These are phyloP conservation scores for Terana coerulea DNA, from an alignment of 768 basidiomycete genomes.

Conservation along the genomic window DNA sequence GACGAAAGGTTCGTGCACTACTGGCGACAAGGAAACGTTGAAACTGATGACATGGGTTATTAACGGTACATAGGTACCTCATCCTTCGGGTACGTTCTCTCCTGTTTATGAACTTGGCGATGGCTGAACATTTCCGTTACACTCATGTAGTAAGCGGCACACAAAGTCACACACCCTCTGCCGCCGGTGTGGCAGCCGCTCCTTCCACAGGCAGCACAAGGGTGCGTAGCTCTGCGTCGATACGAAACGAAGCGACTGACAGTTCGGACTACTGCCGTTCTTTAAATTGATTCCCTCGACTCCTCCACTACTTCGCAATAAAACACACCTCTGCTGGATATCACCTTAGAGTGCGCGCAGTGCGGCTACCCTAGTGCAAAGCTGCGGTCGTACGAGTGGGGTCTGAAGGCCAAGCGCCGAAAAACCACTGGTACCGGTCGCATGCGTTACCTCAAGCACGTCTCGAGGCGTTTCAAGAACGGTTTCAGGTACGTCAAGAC, in stretches of 20 bases:
- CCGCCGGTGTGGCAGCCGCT: constrained; percentile 91
- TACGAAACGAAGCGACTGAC: background rate
- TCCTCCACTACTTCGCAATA: background rate
- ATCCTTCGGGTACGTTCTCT: constrained; percentile 79
- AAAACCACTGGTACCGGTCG: constrained; percentile 98
- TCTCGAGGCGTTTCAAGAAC: constrained; percentile 97
- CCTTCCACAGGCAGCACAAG: constrained; percentile 99
- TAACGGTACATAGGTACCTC: constrained; percentile 69
- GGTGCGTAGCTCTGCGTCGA: constrained; percentile 45
- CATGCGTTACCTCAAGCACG: constrained; percentile 90
- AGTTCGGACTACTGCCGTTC: no score
- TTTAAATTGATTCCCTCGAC: no score
- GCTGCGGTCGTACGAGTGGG: constrained; percentile 96
- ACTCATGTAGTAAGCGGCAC: constrained; percentile 79
- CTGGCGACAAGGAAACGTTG: constrained; percentile 7
- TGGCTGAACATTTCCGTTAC: constrained; percentile 3
- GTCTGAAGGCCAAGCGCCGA: constrained; percentile 98
- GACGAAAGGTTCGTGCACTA: constrained; percentile 77
- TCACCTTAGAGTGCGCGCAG: constrained; percentile 94
- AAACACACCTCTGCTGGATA: no score
- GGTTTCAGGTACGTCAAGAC: constrained; percentile 72
- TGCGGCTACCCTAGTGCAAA: constrained; percentile 97
- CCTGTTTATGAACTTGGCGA: background rate
- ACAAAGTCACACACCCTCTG: constrained; percentile 97
- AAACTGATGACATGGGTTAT: constrained; percentile 16